phyloP scores from a whole-genome alignment of 495 filamentous ascomycete species.

The Aspergillus steynii region DNA sequence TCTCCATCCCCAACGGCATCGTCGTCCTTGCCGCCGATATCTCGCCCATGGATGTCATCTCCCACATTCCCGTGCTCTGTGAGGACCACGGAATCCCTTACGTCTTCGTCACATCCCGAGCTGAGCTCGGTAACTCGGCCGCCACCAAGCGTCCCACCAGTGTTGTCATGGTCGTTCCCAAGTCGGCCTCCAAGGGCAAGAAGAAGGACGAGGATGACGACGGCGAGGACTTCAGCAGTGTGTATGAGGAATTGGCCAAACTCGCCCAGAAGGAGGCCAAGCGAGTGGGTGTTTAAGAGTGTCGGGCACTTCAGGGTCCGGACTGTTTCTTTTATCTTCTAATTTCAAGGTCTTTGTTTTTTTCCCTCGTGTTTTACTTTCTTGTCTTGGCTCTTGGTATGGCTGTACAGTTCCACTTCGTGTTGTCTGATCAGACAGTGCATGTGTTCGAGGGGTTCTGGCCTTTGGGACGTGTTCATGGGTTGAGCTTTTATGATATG shows the following conservation, averaged over 20 bases:
- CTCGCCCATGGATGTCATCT: conserved; percentile 95
- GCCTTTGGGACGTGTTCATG: conserved; percentile 39
- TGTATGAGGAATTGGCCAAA: conserved; percentile 72
- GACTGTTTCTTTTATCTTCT: conserved; percentile 19
- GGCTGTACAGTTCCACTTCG: conserved; percentile 49
- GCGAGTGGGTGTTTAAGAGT: conserved; percentile 44
- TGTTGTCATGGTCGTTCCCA: conserved; percentile 80
- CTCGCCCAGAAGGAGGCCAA: conserved; percentile 69
- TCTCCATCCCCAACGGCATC: conserved; percentile 63
- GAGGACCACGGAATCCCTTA: conserved; percentile 96
- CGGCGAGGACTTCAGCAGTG: conserved; percentile 68
- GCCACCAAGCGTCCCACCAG: conserved; percentile 93
- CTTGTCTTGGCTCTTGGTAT: conserved; percentile 38
- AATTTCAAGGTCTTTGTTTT: conserved; percentile 29
- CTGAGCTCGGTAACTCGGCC: conserved; percentile 87
- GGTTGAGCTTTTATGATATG: conserved; percentile 40
- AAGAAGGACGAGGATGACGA: conserved; percentile 49
- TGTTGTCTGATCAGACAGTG: conserved; percentile 42
- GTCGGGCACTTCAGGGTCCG: conserved; percentile 10
- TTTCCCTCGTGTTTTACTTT: conserved; percentile 28
- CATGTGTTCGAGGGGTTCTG: conserved; percentile 44
- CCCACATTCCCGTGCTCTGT: conserved; percentile 94
- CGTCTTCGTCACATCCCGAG: conserved; percentile 82
- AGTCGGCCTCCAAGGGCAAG: conserved; percentile 55
- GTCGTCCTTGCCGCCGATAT: conserved; percentile 95